phyloP scores from a whole-genome alignment of 768 basidiomycete species.

The Termitomyces sp. region DNA sequence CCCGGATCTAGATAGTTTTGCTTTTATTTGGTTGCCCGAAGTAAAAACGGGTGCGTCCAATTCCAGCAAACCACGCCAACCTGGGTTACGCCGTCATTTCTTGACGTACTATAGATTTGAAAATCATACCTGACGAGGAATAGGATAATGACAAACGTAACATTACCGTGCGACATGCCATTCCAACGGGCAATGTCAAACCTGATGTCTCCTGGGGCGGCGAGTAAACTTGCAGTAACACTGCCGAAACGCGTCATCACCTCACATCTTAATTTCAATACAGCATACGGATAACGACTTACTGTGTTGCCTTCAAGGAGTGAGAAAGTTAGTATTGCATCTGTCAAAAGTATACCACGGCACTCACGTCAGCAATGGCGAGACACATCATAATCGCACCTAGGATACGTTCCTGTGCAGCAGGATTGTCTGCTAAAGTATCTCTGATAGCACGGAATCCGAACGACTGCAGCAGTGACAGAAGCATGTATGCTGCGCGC shows the following conservation, averaged over 20 bases:
- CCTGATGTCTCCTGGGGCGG: conserved; percentile 53
- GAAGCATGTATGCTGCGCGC: conserved; percentile 29
- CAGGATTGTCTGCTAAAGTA: conserved; percentile 49
- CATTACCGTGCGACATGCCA: conserved; percentile 72
- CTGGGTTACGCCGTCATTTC: conserved; percentile 1
- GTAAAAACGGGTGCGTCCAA: conserved; percentile 19
- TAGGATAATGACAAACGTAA: conserved; percentile 57
- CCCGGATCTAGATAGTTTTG: conserved; percentile 2
- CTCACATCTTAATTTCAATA: neutral
- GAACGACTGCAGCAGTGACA: conserved; percentile 56
- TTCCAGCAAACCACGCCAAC: conserved; percentile 18
- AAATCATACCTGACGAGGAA: conserved; percentile 48
- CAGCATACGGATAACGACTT: conserved; percentile 19
- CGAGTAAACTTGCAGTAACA: conserved; percentile 51
- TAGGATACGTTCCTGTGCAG: conserved; percentile 64
- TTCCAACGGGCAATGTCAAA: conserved; percentile 59
- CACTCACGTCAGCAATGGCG: conserved; percentile 66
- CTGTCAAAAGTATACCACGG: neutral
- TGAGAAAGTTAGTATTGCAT: neutral
- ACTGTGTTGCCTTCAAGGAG: conserved; percentile 55
- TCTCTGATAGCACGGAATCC: conserved; percentile 68
- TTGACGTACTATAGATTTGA: neutral
- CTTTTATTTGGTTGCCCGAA: conserved; percentile 7
- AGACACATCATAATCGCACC: conserved; percentile 61
- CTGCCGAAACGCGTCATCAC: conserved; percentile 36